A percentile compares a stretch with the other conserved stretches of the same genome.
Evolutionary conservation across 208 protist genomes (phyloP).

Genomic region (Strigomonas culicis): DNA sequence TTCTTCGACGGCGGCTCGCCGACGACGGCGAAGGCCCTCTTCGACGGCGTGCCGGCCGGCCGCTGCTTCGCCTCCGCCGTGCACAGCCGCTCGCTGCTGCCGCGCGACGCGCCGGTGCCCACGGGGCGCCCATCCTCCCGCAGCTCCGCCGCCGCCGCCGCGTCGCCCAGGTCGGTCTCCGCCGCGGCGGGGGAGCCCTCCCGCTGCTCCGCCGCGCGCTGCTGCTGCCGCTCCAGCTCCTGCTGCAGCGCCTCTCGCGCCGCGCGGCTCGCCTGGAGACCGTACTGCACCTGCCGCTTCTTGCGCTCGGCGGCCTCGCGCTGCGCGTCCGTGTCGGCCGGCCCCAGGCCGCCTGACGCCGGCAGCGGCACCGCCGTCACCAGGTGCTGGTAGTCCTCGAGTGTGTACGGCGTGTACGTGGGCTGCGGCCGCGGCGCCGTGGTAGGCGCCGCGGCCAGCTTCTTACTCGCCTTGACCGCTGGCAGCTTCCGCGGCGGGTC

Average conservation of each 20-base stretch:
- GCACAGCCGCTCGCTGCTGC: too few relatives aligned
- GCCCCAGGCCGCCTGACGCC: slow-evolving; percentile 55
- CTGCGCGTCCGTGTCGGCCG: slow-evolving; percentile 78
- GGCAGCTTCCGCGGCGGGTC: background rate
- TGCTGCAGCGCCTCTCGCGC: slow-evolving; percentile 18
- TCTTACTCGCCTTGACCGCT: background rate
- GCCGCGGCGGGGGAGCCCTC: too few relatives aligned
- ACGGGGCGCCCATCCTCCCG: too few relatives aligned
- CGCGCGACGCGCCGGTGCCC: too few relatives aligned
- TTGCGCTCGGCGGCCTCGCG: slow-evolving; percentile 43
- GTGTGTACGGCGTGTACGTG: slow-evolving; percentile 56
- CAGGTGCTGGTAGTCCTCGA: slow-evolving; percentile 68
- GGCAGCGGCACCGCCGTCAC: slow-evolving; percentile 41
- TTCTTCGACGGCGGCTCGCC: background rate
- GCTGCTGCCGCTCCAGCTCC: background rate
- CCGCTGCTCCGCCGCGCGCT: too few relatives aligned
- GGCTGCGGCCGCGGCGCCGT: background rate
- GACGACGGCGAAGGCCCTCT: too few relatives aligned
- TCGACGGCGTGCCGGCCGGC: too few relatives aligned
- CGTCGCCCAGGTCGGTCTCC: too few relatives aligned
- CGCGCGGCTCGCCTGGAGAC: slow-evolving; percentile 26
- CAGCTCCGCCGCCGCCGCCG: too few relatives aligned
- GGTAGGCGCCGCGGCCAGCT: background rate
- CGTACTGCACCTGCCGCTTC: slow-evolving; percentile 55
- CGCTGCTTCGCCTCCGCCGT: too few relatives aligned